Evolutionary conservation across 768 basidiomycete species (phyloP).

Genomic region (Suillus plorans): DNA sequence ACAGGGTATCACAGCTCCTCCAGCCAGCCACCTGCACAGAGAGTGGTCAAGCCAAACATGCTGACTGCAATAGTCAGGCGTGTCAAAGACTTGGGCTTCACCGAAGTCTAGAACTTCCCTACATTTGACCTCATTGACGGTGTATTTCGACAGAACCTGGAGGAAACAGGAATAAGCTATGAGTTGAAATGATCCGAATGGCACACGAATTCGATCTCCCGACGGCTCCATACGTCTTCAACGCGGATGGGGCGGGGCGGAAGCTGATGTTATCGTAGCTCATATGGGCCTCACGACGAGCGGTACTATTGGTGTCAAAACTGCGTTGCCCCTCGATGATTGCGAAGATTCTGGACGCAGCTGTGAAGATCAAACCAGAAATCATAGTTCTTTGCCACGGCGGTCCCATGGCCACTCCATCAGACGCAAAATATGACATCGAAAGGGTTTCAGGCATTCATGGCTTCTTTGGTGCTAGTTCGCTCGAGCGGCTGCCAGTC

Average conservation of each 20-base stretch:
- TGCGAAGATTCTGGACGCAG: slow-evolving; percentile 20
- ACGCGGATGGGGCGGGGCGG: slow-evolving; percentile 23
- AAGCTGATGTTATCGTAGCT: slow-evolving; percentile 26
- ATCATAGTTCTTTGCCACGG: slow-evolving; percentile 24
- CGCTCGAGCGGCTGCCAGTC: slow-evolving; percentile 25
- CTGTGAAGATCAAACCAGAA: slow-evolving; percentile 15
- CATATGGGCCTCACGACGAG: slow-evolving; percentile 32
- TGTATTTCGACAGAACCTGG: slow-evolving; percentile 27
- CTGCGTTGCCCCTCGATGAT: slow-evolving; percentile 21
- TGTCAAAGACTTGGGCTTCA: slow-evolving; percentile 25
- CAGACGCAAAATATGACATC: slow-evolving; percentile 22
- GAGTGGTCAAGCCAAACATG: slow-evolving; percentile 30
- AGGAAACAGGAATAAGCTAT: slow-evolving; percentile 31
- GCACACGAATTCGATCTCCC: slow-evolving; percentile 24
- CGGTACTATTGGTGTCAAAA: slow-evolving; percentile 26
- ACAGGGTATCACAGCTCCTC: slow-evolving; percentile 24
- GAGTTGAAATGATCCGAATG: slow-evolving; percentile 30
- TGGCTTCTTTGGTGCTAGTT: slow-evolving; percentile 30
- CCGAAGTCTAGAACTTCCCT: slow-evolving; percentile 29
- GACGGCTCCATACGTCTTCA: slow-evolving; percentile 30
- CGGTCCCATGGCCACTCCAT: slow-evolving; percentile 24
- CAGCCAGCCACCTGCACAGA: slow-evolving; percentile 22
- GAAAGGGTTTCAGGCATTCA: slow-evolving; percentile 15
- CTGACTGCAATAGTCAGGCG: slow-evolving; percentile 18
- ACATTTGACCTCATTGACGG: slow-evolving; percentile 29